A percentile compares a stretch with the other conserved stretches of the same genome.
Evolutionary conservation across 2,329 filamentous ascomycete genomes (phyloP).

Genomic region (Cercospora sp.): DNA sequence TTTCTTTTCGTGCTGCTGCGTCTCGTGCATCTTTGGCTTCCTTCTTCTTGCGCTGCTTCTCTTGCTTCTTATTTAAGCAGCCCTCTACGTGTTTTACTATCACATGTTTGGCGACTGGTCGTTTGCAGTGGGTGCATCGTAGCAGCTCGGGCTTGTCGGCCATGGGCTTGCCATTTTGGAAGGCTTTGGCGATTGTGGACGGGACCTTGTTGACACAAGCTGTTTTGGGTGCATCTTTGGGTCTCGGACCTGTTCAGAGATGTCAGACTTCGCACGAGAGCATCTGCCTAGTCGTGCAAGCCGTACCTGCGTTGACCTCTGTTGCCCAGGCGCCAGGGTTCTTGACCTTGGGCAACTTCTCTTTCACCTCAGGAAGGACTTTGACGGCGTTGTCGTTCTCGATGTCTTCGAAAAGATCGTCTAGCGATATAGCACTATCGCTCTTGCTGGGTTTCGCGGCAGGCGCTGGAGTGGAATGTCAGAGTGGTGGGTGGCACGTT

Average conservation of each 20-base stretch:
- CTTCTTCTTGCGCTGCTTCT: constrained; percentile 61
- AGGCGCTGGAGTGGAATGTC: constrained; percentile 29
- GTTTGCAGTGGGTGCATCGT: constrained; percentile 90
- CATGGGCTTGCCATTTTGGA: constrained; percentile 76
- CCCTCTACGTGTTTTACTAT: constrained; percentile 78
- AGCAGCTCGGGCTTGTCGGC: constrained; percentile 78
- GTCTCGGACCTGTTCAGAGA: constrained; percentile 18
- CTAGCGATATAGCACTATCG: constrained; percentile 30
- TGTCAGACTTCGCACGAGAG: not conserved
- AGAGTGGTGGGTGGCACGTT: constrained; percentile 15
- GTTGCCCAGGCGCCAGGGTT: constrained; percentile 40
- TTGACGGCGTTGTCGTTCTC: constrained; percentile 25
- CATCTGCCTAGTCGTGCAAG: not conserved
- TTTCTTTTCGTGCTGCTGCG: constrained; percentile 49
- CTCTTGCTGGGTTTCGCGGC: constrained; percentile 23
- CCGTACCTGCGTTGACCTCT: constrained; percentile 31
- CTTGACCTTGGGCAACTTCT: constrained; percentile 34
- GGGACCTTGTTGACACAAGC: constrained; percentile 62
- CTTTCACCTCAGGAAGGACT: constrained; percentile 33
- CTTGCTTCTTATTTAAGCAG: constrained; percentile 79
- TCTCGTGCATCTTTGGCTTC: constrained; percentile 62
- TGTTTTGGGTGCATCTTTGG: constrained; percentile 23
- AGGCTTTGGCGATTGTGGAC: constrained; percentile 73
- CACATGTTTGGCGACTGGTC: constrained; percentile 73
- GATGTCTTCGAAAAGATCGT: constrained; percentile 36